Base-by-base conservation (phyloP, 495 filamentous ascomycete species). In the Podospora anserina region DNA sequence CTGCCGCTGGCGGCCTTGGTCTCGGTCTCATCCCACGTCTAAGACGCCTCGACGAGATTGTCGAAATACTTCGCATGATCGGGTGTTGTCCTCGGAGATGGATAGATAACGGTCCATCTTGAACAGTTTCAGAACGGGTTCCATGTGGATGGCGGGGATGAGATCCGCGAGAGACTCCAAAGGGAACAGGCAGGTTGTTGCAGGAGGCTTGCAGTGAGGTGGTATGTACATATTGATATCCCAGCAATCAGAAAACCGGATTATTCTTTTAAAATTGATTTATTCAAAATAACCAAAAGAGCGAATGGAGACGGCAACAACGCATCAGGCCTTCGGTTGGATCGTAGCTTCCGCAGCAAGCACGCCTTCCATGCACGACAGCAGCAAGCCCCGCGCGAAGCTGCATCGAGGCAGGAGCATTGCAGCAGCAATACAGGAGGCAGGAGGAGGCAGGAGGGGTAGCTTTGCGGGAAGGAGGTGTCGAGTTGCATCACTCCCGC, bases 321-420 rank as follows among this genome's bases (percentile, higher is more conserved):
- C 61, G 28, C 66, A 68, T 68, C 66, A 61, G 30, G 32, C 15
- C 28, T 19, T 70, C 66, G 68, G 68, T 73, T 73, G 71, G 71
- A 73, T 69, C 66, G 71, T 66, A 58, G 32, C 63, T 62, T 65
- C 69, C 67, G 49, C 44, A 19, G 49, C 23, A 30, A 58, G 58
- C 55, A 66, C 23, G 56, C 69, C 28, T 57, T 49, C 11, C 54
- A 70, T 73, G 71, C 68, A 69, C 65, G 68, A 69, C 68, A 71
- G 69, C 66, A 61, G 57, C 55, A 68, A 57, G 68, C 66, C 69
- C 71, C 69, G 61, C 69, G n/a, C 64, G 44, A 56, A 54, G 53
- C 68, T 30, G 61, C 55, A 59, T 13, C 56, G 60, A 67, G 70
- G 61, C 55, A 66, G 34, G 15, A 20, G n/a, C n/a, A 19, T 58